Percentiles rank a stretch among this genome's conserved stretches.
These are phyloP conservation scores for Allodekkera sacchari DNA, from an alignment of 805 yeast species.

Conservation along the genomic window DNA sequence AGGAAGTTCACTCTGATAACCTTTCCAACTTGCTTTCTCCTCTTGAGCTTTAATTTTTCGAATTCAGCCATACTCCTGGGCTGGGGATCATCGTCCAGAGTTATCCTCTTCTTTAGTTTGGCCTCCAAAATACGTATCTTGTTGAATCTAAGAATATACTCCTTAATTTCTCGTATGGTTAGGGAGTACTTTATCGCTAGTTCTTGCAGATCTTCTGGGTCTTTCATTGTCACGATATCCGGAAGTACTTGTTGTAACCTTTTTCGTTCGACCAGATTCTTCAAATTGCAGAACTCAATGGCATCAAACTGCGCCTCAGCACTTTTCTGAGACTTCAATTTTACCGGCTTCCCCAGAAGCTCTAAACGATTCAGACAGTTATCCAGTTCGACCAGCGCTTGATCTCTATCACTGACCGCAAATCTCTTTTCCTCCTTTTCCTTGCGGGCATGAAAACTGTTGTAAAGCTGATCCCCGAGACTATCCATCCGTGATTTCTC, in stretches of 20 bases:
- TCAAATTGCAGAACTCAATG: slow-evolving; percentile 7
- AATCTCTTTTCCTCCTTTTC: slow-evolving; percentile 57
- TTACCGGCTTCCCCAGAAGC: slow-evolving; percentile 20
- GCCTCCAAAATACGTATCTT: slow-evolving; percentile 30
- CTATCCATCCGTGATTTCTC: no score
- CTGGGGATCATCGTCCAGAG: slow-evolving; percentile 9
- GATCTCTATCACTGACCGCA: slow-evolving; percentile 44
- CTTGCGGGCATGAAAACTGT: slow-evolving; percentile 1
- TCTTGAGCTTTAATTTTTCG: not conserved
- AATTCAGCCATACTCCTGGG: slow-evolving; percentile 1
- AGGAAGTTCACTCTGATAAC: slow-evolving; percentile 27
- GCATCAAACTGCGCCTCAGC: slow-evolving; percentile 4
- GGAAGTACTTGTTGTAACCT: slow-evolving; percentile 1
- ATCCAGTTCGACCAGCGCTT: slow-evolving; percentile 50
- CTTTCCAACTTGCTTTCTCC: slow-evolving; percentile 28
- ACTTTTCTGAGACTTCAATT: slow-evolving; percentile 5
- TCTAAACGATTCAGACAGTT: slow-evolving; percentile 37
- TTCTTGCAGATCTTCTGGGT: slow-evolving; percentile 42
- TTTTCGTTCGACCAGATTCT: slow-evolving; percentile 8
- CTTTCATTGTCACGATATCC: slow-evolving; percentile 38
- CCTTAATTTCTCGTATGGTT: slow-evolving; percentile 40
- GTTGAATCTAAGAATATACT: slow-evolving; percentile 29
- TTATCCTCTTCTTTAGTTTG: slow-evolving; percentile 20
- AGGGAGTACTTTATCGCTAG: slow-evolving; percentile 39
- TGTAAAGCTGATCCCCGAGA: slow-evolving; percentile 1